Conservation (phyloP, 2,329 filamentous ascomycete genomes). For the Fulvia fulva region DNA sequence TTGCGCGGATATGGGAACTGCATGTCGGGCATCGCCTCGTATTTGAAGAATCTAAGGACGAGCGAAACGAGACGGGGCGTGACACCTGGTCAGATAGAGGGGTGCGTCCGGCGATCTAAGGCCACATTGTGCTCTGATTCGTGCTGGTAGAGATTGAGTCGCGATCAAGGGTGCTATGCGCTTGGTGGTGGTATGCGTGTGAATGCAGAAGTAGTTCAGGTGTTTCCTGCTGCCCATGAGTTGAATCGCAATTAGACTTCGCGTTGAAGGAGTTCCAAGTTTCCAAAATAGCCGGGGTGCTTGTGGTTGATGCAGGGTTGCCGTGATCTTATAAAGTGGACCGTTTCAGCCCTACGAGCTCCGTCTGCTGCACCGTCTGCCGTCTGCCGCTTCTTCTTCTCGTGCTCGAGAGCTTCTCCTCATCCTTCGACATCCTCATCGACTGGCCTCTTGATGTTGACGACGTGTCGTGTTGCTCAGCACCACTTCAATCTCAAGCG, state of each 20-base stretch:
- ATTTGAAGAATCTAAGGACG: background rate
- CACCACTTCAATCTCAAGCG: background rate
- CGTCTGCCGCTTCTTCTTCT: background rate
- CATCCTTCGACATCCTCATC: background rate
- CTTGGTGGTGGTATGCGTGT: background rate
- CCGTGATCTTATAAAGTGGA: background rate
- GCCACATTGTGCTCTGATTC: background rate
- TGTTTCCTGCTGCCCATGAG: background rate
- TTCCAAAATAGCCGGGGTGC: background rate
- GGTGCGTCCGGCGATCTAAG: background rate
- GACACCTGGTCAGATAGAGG: background rate
- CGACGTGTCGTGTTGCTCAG: background rate
- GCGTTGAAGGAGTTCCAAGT: background rate
- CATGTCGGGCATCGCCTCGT: conserved; percentile 51
- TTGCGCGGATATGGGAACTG: conserved; percentile 87
- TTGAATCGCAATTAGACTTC: background rate
- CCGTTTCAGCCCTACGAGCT: background rate
- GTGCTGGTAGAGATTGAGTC: background rate
- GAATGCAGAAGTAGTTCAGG: background rate
- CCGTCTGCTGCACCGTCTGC: background rate
- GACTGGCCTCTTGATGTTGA: conserved; percentile 5
- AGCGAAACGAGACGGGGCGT: background rate
- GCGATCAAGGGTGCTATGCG: background rate
- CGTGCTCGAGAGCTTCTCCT: background rate
- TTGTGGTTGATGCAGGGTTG: background rate